Evolutionary conservation across 257 asterid genomes (phyloP), one percentile per base, ranked within the genome.

Genomic region (Parsonsia alboflavescens): DNA sequence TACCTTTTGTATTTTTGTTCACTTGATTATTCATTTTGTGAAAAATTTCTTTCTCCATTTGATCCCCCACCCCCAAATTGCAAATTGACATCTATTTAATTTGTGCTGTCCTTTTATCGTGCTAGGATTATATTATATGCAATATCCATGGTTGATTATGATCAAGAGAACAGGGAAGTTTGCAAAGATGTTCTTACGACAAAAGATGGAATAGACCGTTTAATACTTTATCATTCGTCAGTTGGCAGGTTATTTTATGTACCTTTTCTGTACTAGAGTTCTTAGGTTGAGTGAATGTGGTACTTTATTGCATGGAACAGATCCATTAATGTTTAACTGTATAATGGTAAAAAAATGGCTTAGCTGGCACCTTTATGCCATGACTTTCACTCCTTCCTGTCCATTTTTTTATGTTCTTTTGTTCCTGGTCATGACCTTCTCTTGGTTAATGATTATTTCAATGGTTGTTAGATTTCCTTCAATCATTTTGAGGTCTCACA

Each of bases 61-160:
- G 15, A 3, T 41, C 6, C 44, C 44, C 44, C 44, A 3, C 44
- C 44, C 44, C 46, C 46, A 42, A 42, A 42, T 42, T 73, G 26
- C 68, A 46, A 26, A 17, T 9, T 3, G 44, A 24, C 42, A 66
- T 36, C 19, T 44, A 10, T 68, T 44, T 58, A 39, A 56, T 24
- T 42, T 39, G 3, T 10, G 0, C 36, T 39, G 10, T 41, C 58
- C 57, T 75, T 63, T 58, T 49, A 24, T 74, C 12, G 54, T 66
- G 79, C 71, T 85, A 94, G 98, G 96, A 85, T 88, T 75, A 86
- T 95, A 78, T 79, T 90, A 75, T 88, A 90, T 78, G 92, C 98
- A 61, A 89, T 90, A 78, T 90, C 86, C 53, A 76, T 87, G 90
- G 97, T 90, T 22, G 86, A 87, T 83, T 81, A 81, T 85, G 97